Evolutionary conservation across 2,329 filamentous ascomycete genomes (phyloP).

Genomic region (Polytolypa hystricis): DNA sequence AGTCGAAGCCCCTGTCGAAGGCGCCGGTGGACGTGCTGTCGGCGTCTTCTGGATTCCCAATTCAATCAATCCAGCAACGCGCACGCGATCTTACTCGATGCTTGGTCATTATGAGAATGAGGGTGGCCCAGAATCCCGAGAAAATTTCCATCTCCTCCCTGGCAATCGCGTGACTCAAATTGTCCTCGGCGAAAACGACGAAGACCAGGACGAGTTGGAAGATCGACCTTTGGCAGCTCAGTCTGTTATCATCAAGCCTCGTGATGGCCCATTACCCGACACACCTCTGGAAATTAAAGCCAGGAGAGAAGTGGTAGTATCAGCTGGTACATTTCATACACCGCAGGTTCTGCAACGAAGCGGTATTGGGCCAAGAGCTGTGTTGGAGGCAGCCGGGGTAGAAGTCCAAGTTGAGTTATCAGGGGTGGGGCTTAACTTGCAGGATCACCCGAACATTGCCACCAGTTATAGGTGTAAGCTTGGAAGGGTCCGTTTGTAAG

Average conservation of each 20-base stretch:
- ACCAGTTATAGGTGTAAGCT: neutral
- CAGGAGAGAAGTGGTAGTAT: conserved; percentile 29
- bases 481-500: conserved; percentile 31
- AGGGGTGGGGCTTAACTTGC: conserved; percentile 32
- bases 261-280: neutral
- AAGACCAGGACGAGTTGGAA: no score
- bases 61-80: neutral
- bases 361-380: conserved; percentile 31
- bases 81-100: conserved; percentile 1
- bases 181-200: conserved; percentile 6
- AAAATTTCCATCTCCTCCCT: conserved; percentile 6
- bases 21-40: neutral
- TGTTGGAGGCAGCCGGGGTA: conserved; percentile 30
- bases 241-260: neutral
- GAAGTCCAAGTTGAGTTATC: conserved; percentile 33
- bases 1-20: neutral
- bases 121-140: neutral
- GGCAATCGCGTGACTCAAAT: conserved; percentile 10
- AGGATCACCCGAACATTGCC: conserved; percentile 32
- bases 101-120: neutral
- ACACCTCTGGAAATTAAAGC: neutral
- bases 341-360: conserved; percentile 37
- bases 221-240: neutral
- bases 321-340: conserved; percentile 31
- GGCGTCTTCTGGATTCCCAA: conserved; percentile 2